A percentile compares a stretch with the other conserved stretches of the same genome.
Conservation (phyloP, 1,284 basidiomycete genomes). For the Quambalaria eucalypti region DNA sequence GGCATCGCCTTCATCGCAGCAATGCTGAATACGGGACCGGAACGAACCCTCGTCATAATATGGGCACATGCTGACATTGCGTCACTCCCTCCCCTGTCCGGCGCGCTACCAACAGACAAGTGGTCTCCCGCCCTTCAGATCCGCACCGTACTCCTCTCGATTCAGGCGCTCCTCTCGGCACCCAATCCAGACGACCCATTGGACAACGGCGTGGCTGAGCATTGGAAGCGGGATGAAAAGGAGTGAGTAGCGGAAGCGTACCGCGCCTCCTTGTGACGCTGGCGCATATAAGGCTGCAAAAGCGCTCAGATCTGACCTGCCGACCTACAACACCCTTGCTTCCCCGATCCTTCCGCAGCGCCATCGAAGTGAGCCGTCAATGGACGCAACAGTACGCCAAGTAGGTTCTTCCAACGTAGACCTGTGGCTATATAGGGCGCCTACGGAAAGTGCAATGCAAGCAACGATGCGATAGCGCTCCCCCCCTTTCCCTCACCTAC, state of each 20-base stretch:
- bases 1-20: not conserved
- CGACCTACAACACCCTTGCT: not conserved
- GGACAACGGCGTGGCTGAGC: constrained; percentile 82
- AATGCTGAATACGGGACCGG: too few species aligned
- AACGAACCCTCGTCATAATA: not conserved
- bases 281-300: not conserved
- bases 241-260: constrained; percentile 54
- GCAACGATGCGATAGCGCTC: too few species aligned
- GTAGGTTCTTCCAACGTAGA: too few species aligned
- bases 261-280: constrained; percentile 7
- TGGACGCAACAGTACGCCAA: constrained; percentile 1
- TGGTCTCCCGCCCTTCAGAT: constrained; percentile 98
- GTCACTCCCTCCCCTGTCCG: not conserved
- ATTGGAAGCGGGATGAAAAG: constrained; percentile 97
- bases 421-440: too few species aligned
- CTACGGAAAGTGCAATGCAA: too few species aligned
- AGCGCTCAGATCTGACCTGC: not conserved
- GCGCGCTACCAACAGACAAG: constrained; percentile 62
- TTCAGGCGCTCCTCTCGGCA: constrained; percentile 87
- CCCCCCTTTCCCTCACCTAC: too few species aligned
- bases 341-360: not conserved
- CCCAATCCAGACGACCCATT: constrained; percentile 99
- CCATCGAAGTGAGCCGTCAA: not conserved
- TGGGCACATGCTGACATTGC: too few species aligned
- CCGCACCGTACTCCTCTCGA: constrained; percentile 87